Percentiles rank a stretch among this genome's conserved stretches.
Conservation (phyloP, 2,329 filamentous ascomycete species). For the Rugonectria rugulosa region DNA sequence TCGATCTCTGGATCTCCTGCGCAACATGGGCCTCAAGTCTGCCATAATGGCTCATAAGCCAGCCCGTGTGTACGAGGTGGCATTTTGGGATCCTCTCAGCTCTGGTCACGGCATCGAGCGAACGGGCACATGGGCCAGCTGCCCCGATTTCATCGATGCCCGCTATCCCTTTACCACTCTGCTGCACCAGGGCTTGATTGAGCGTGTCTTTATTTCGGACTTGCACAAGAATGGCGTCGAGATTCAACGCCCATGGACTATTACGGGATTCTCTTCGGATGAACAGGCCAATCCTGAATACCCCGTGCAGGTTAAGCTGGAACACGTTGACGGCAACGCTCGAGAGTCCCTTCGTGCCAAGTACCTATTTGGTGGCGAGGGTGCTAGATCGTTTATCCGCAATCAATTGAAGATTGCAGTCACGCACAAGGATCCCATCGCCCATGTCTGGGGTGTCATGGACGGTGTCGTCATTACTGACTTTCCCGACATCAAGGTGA, state of each 20-base stretch:
- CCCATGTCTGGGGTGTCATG: slow-evolving; percentile 79
- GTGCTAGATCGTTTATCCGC: slow-evolving; percentile 71
- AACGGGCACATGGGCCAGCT: slow-evolving; percentile 83
- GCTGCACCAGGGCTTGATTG: slow-evolving; percentile 75
- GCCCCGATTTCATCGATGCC: slow-evolving; percentile 81
- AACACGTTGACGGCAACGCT: slow-evolving; percentile 76
- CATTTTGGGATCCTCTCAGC: slow-evolving; percentile 72
- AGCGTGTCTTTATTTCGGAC: slow-evolving; percentile 73
- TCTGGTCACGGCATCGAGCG: slow-evolving; percentile 66
- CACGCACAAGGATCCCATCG: slow-evolving; percentile 72
- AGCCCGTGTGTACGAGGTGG: slow-evolving; percentile 82
- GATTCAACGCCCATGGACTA: slow-evolving; percentile 71
- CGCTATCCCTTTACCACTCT: slow-evolving; percentile 76
- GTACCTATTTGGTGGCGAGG: slow-evolving; percentile 76
- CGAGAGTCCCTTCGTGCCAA: slow-evolving; percentile 73
- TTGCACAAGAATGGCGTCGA: slow-evolving; percentile 66
- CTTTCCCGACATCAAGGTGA: slow-evolving; percentile 78
- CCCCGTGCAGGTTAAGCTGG: slow-evolving; percentile 80
- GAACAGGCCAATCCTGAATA: slow-evolving; percentile 67
- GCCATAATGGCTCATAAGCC: slow-evolving; percentile 88
- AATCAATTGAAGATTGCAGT: slow-evolving; percentile 74
- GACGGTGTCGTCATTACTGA: slow-evolving; percentile 76
- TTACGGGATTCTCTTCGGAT: slow-evolving; percentile 67
- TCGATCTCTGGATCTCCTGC: slow-evolving; percentile 83
- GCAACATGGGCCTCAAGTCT: slow-evolving; percentile 89